Evolutionary conservation across 352 stramenopile genomes (phyloP), one percentile per base, ranked within the genome.

Genomic region (Pythium phragmiticola): DNA sequence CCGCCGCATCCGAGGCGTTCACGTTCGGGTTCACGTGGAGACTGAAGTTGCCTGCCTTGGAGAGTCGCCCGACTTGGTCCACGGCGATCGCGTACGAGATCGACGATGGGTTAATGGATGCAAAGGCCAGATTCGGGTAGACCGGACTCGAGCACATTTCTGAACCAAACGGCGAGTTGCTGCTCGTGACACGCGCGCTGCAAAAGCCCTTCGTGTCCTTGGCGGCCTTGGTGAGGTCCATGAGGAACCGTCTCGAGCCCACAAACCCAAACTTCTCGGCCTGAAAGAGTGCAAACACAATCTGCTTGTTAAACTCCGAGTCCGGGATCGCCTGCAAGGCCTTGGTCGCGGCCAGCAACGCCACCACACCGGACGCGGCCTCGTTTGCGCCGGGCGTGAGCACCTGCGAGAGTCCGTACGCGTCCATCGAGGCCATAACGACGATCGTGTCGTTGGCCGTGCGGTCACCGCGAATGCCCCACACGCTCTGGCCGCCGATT

Each of bases 271-370:
- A 93, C 28, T 87, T 88, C 53, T 95, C 86, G 7, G 72, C 82
- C 56, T 93, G 84, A 70, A 95, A 95, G 33, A 77, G 74, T 1
- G 83, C 81, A 73, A 95, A 95, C 57, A 93, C 82, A 50, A 95
- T 73, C 60, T 84, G 78, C 66, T 90, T 90, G 55, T 78, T 69
- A 16, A 95, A 83, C 1, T 70, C 69, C 41, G 72, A 77, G 55
- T 90, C 81, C 0, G 83, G 79, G 30, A 95, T 70, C 42, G 65
- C 74, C 34, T 87, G 82, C 9, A 95, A 70, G 34, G 86, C 82
- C 54, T 92, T 69, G 5, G 81, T 79, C 2, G 86, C 84, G 8
- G 82, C 80, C 19, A 95, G 67, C 23, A 95, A 63, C n/a, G 86
- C 86, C 14, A 90, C 84, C 41, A 95, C 59, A 21, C 84, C 84